Base-by-base conservation (phyloP, 352 stramenopile species). In the Detonula confervacea region DNA sequence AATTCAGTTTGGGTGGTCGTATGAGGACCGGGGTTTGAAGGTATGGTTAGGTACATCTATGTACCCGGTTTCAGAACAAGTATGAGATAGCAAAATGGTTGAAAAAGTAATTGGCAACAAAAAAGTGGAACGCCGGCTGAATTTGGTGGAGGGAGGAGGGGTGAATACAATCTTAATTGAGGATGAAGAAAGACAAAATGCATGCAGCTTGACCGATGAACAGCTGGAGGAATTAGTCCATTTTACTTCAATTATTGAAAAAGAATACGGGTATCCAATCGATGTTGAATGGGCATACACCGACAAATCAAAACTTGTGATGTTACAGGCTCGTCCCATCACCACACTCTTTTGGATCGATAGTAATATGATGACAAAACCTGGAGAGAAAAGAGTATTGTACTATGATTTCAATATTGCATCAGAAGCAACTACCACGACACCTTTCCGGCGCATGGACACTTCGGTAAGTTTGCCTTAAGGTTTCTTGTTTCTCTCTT, bases 341-440 rank as follows among this genome's bases (percentile, higher is more conserved):
- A 80, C 71, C 8, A 74, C 71, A 33, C 49, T 73, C 8, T 80
- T 80, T 68, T 61, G 37, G 4, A 24, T 80, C 27, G 71, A 80
- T 49, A 49, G 65, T 0, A 60, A 68, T 47, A 73, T 80, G 71
- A 80, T 80, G 51, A 80, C 71, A 22, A 33, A 33, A 60, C 30
- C 71, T 20, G 61, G 62, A 20, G 71, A 80, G 44, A 25, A 30
- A 7, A 30, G 71, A 25, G 57, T 74, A 46, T 27, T 80, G 6
- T 80, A 80, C 35, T 80, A 74, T 29, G 71, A 80, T 60, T 74
- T 52, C 51, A 42, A 42, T 42, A 11, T 42, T 42, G 11, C 11
- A 42, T 42, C 33, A 5, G 33, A 80, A 37, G 70, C 70, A 39
- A 78, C 70, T 12, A 78, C 70, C 6, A 78, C 59, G 12, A 57